Conservation (phyloP, 2,329 filamentous ascomycete species). For the Stachybotrys elegans region DNA sequence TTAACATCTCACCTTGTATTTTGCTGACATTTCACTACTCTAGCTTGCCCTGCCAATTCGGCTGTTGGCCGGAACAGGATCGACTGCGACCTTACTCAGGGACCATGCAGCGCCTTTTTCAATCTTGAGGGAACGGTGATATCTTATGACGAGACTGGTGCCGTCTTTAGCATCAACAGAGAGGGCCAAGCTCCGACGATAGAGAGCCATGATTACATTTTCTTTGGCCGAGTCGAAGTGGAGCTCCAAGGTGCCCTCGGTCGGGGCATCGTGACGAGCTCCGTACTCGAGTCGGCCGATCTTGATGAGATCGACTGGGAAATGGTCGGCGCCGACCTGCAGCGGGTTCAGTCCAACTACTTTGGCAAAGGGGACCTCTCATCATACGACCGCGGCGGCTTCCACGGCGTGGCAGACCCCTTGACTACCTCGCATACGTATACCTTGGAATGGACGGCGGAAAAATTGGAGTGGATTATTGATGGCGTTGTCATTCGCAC, state of each 20-base stretch:
- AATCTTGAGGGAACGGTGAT: constrained; percentile 17
- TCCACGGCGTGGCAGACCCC: constrained; percentile 46
- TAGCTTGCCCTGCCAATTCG: constrained; percentile 57
- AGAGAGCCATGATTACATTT: constrained; percentile 70
- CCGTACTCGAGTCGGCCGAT: constrained; percentile 70
- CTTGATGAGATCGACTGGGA: constrained; percentile 84
- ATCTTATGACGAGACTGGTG: constrained; percentile 21
- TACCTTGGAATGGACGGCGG: constrained; percentile 61
- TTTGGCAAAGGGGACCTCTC: constrained; percentile 67
- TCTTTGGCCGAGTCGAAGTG: constrained; percentile 73
- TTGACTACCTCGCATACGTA: constrained; percentile 56
- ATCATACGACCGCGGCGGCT: constrained; percentile 57
- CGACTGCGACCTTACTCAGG: constrained; percentile 61
- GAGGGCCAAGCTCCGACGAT: constrained; percentile 57
- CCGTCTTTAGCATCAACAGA: constrained; percentile 50
- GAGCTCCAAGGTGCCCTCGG: constrained; percentile 67
- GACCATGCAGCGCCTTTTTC: constrained; percentile 41
- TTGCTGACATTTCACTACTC: too few relatives aligned
- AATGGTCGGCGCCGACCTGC: constrained; percentile 65
- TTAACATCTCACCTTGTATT: neutral
- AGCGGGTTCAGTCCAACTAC: constrained; percentile 79
- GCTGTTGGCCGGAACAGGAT: constrained; percentile 58
- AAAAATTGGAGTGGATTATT: constrained; percentile 59
- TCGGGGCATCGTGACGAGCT: constrained; percentile 69
- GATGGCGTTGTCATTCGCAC: constrained; percentile 57